phyloP scores from a whole-genome alignment of 768 basidiomycete genomes.

The Podaxis sp. region DNA sequence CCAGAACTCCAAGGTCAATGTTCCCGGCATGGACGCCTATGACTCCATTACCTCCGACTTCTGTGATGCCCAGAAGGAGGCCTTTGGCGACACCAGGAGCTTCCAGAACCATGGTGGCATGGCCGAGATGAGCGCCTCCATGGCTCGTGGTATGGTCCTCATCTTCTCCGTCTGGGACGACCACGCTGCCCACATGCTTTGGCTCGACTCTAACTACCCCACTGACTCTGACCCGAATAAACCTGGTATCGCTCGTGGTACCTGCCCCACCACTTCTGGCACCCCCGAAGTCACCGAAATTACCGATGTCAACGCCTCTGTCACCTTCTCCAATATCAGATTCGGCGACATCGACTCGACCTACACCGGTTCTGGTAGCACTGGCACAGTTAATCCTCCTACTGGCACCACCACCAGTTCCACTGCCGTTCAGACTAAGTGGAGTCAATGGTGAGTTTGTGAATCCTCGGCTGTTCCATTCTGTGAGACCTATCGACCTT shows the following conservation, averaged over 20 bases:
- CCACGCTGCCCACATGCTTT: constrained; percentile 54
- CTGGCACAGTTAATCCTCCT: no score
- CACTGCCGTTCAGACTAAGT: background rate
- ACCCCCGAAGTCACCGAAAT: constrained; percentile 19
- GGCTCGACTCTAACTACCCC: constrained; percentile 56
- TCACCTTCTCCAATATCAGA: constrained; percentile 27
- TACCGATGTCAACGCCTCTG: constrained; percentile 17
- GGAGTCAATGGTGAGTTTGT: constrained; percentile 13
- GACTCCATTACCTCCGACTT: constrained; percentile 38
- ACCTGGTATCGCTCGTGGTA: constrained; percentile 11
- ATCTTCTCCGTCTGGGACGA: constrained; percentile 56
- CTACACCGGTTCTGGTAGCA: background rate
- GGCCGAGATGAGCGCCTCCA: constrained; percentile 30
- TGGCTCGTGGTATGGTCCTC: constrained; percentile 46
- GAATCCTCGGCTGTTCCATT: background rate
- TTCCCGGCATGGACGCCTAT: constrained; percentile 29
- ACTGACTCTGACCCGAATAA: constrained; percentile 17
- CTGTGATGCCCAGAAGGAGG: constrained; percentile 35
- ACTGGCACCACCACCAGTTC: background rate
- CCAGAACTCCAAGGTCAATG: constrained; percentile 33
- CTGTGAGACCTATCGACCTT: background rate
- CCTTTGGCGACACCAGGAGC: constrained; percentile 31
- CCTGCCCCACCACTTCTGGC: constrained; percentile 23
- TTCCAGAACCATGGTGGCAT: constrained; percentile 37
- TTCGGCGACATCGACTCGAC: constrained; percentile 23